phyloP scores from a whole-genome alignment of 1,284 basidiomycete species.

The Leccinum proximum region DNA sequence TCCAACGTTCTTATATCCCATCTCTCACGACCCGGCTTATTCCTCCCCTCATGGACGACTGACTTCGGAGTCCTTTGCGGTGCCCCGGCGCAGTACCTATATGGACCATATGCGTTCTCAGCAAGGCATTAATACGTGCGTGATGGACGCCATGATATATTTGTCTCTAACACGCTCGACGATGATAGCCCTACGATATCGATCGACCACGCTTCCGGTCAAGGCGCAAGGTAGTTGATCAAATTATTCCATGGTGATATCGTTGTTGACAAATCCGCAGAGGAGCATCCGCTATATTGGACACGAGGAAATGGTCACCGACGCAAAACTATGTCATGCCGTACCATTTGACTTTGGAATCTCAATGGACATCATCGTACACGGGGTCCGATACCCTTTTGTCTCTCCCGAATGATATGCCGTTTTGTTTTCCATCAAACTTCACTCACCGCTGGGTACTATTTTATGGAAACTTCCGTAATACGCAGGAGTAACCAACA shows the following conservation, averaged over 20 bases:
- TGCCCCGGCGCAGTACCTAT: not conserved
- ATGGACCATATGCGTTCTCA: not conserved
- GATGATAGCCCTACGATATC: not conserved
- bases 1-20: not conserved
- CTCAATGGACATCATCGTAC: not conserved
- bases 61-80: not conserved
- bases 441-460: not conserved
- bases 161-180: not conserved
- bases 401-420: not conserved
- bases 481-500: not conserved
- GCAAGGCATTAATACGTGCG: slow-evolving; percentile 1
- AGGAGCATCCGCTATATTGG: not conserved
- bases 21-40: not conserved
- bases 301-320: slow-evolving; percentile 4
- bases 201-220: not conserved
- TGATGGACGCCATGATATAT: not conserved
- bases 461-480: not conserved
- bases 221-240: not conserved
- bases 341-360: not conserved
- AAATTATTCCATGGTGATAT: rapidly evolving
- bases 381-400: not conserved
- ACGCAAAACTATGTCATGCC: not conserved
- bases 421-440: not conserved
- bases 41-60: not conserved
- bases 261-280: not conserved